A percentile compares a stretch with the other conserved stretches of the same genome.
Evolutionary conservation across 2,329 filamentous ascomycete genomes (phyloP).

Genomic region (Fusarium keratoplasticum): DNA sequence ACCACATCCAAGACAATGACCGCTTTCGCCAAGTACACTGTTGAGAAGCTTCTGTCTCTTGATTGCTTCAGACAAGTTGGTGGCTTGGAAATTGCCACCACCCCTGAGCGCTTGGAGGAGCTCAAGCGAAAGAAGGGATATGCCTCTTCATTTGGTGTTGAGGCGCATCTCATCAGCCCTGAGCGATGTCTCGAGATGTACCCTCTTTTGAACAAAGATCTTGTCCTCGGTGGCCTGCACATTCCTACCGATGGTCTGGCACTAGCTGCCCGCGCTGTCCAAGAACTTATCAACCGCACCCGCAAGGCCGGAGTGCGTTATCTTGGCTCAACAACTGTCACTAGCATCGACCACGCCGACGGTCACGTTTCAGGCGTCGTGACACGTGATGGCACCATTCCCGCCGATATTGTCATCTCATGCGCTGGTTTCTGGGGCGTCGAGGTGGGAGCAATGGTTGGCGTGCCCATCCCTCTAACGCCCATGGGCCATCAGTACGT

Average conservation of each 20-base stretch:
- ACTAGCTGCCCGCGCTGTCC: conserved; percentile 69
- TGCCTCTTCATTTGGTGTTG: conserved; percentile 70
- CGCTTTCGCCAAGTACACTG: conserved; percentile 69
- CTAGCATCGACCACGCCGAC: conserved; percentile 62
- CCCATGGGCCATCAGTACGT: conserved; percentile 74
- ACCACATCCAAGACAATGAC: conserved; percentile 69
- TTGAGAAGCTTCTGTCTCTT: conserved; percentile 68
- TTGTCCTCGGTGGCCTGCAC: conserved; percentile 68
- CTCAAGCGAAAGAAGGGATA: conserved; percentile 72
- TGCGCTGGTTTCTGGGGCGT: conserved; percentile 76
- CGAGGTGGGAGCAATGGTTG: conserved; percentile 72
- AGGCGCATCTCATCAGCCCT: conserved; percentile 61
- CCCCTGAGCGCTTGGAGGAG: conserved; percentile 67
- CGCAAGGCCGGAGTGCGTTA: conserved; percentile 69
- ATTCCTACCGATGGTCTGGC: conserved; percentile 72
- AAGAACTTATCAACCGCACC: conserved; percentile 70
- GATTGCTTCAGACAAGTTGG: conserved; percentile 73
- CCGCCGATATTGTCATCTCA: conserved; percentile 71
- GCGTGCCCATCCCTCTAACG: conserved; percentile 66
- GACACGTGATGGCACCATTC: conserved; percentile 60
- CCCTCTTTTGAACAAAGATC: conserved; percentile 63
- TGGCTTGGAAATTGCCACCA: conserved; percentile 72
- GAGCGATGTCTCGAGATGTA: conserved; percentile 66
- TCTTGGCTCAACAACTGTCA: conserved; percentile 66
- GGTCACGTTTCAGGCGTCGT: conserved; percentile 67